phyloP scores from a whole-genome alignment of 208 protist species.

The Leishmania arabica region DNA sequence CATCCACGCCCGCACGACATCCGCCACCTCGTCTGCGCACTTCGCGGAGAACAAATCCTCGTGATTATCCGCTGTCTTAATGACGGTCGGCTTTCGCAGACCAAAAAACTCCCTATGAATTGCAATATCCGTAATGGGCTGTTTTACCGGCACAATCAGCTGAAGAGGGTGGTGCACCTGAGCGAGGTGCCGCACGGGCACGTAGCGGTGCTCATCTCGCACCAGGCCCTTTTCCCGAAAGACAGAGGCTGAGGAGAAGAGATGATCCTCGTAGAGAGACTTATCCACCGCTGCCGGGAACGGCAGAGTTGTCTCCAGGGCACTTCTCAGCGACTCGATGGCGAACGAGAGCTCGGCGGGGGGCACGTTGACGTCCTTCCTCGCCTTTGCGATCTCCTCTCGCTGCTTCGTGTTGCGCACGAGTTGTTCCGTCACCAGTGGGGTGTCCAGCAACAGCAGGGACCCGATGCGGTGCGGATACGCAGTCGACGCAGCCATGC shows the following conservation, averaged over 20 bases:
- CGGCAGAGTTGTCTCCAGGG: constrained; percentile 49
- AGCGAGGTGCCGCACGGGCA: constrained; percentile 53
- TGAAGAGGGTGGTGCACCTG: constrained; percentile 81
- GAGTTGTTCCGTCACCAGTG: constrained; percentile 62
- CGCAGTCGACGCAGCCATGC: constrained; percentile 59
- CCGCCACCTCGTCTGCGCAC: constrained; percentile 62
- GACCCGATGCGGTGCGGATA: constrained; percentile 79
- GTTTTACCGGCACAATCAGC: constrained; percentile 60
- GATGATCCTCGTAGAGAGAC: constrained; percentile 52
- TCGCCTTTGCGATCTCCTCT: constrained; percentile 63
- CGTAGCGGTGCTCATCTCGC: constrained; percentile 62
- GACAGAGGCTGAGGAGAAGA: constrained; percentile 53
- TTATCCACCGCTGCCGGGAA: constrained; percentile 44
- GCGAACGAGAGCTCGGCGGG: constrained; percentile 61
- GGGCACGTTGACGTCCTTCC: constrained; percentile 81
- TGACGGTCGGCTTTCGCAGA: constrained; percentile 52
- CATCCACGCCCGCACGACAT: constrained; percentile 68
- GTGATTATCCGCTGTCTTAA: constrained; percentile 67
- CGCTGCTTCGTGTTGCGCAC: constrained; percentile 59
- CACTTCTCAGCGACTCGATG: constrained; percentile 47
- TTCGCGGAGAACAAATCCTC: constrained; percentile 53
- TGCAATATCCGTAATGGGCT: constrained; percentile 49
- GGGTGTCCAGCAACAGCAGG: constrained; percentile 73
- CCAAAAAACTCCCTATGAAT: constrained; percentile 83
- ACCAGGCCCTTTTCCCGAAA: constrained; percentile 56